These are phyloP conservation scores for Phyllosticta citriasiana DNA, from an alignment of 2,329 filamentous ascomycete species.

Conservation along the genomic window DNA sequence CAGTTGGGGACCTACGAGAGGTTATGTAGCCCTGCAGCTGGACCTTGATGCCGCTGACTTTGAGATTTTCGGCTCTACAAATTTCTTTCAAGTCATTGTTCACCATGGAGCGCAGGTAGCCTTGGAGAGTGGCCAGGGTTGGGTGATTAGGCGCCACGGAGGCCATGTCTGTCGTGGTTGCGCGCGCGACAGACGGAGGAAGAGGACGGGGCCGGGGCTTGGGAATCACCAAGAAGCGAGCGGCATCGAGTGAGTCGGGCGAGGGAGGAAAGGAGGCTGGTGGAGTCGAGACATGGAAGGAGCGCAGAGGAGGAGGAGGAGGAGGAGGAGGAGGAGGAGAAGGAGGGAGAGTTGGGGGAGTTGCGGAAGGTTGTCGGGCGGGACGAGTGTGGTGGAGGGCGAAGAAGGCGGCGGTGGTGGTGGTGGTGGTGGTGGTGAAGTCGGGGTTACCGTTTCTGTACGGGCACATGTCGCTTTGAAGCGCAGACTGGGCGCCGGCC, in stretches of 20 bases:
- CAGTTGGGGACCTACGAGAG: slow-evolving; percentile 50
- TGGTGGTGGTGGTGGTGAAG: slow-evolving; percentile 7
- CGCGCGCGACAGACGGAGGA: slow-evolving; percentile 3
- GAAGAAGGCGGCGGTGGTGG: not conserved
- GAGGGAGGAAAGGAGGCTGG: not conserved
- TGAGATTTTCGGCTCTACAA: slow-evolving; percentile 62
- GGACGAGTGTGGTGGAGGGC: not conserved
- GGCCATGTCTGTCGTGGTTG: slow-evolving; percentile 17
- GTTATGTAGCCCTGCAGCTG: slow-evolving; percentile 71
- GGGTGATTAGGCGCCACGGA: slow-evolving; percentile 20
- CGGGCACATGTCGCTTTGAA: not conserved
- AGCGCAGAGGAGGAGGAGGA: not conserved
- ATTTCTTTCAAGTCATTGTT: slow-evolving; percentile 65
- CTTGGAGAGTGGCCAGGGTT: slow-evolving; percentile 28
- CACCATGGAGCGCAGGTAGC: slow-evolving; percentile 44
- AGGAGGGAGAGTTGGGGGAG: not conserved
- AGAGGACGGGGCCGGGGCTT: not conserved
- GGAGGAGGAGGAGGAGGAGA: too few relatives aligned
- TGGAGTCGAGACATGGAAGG: slow-evolving; percentile 10
- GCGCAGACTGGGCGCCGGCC: not conserved
- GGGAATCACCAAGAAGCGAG: slow-evolving; percentile 1
- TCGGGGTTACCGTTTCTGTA: slow-evolving; percentile 8
- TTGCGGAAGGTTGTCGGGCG: slow-evolving; percentile 1
- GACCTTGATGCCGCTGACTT: slow-evolving; percentile 75
- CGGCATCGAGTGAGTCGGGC: not conserved